These are phyloP conservation scores for Xylariaceae sp. DNA, from an alignment of 2,329 filamentous ascomycete species.

Conservation along the genomic window DNA sequence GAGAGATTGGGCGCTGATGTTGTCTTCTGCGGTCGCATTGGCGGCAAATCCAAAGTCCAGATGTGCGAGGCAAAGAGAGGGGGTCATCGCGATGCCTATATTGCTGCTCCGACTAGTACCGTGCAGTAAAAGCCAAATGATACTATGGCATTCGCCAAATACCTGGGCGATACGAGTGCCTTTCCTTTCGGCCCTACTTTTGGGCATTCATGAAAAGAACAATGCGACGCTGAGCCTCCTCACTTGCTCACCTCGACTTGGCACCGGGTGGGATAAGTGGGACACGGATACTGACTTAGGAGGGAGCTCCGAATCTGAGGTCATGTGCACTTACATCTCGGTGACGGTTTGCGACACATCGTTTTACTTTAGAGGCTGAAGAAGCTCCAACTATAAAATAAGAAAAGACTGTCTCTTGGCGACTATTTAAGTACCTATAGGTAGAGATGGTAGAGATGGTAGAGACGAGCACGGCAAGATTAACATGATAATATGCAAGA, in stretches of 20 bases:
- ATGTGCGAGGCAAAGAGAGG: conserved; percentile 2
- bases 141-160: conserved; percentile 16
- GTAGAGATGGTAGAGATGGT: too few species aligned
- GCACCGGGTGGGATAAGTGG: conserved; percentile 10
- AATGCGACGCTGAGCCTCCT: conserved; percentile 19
- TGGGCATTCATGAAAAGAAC: conserved; percentile 15
- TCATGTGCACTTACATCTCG: too few species aligned
- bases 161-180: conserved; percentile 2
- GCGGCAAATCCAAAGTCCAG: conserved; percentile 4
- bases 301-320: too few species aligned
- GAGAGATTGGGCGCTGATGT: neutral
- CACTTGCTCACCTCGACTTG: conserved; percentile 10
- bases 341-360: too few species aligned
- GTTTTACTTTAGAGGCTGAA: too few species aligned
- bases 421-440: too few species aligned
- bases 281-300: neutral
- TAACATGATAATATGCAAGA: too few species aligned
- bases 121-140: conserved; percentile 2
- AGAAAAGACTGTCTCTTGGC: too few species aligned
- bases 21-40: conserved; percentile 16
- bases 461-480: too few species aligned
- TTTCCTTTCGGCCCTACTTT: conserved; percentile 24
- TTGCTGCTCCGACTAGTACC: conserved; percentile 14
- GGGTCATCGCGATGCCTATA: neutral
- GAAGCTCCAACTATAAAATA: too few species aligned